These are phyloP conservation scores for Cordia subcordata DNA, from an alignment of 257 asterid species.

Conservation along the genomic window DNA sequence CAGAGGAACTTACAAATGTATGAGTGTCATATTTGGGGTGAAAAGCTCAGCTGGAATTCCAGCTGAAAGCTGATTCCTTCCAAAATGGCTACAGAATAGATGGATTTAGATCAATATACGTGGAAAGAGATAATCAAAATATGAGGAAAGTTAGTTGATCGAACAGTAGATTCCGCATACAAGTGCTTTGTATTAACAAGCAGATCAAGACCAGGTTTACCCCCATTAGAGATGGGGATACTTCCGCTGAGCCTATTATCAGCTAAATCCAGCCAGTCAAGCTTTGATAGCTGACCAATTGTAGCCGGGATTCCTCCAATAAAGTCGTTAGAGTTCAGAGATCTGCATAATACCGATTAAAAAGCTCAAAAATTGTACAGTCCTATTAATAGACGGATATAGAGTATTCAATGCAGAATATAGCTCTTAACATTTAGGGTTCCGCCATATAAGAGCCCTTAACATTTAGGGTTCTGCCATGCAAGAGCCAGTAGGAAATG, in stretches of 20 bases:
- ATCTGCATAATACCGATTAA: constrained; percentile 32
- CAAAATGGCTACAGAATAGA: constrained; percentile 63
- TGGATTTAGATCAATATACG: neutral
- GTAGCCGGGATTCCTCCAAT: constrained; percentile 68
- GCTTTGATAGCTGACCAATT: constrained; percentile 47
- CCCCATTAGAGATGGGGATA: constrained; percentile 71
- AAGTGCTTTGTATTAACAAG: constrained; percentile 64
- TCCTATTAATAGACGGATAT: neutral
- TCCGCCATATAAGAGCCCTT: no score
- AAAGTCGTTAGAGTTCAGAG: constrained; percentile 67
- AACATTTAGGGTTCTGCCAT: no score
- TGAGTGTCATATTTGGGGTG: constrained; percentile 45
- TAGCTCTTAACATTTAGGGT: no score
- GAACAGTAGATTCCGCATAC: constrained; percentile 33
- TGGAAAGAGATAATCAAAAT: neutral
- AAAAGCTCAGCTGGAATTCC: constrained; percentile 65
- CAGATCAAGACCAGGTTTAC: constrained; percentile 81
- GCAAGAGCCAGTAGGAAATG: no score
- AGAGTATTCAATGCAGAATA: neutral
- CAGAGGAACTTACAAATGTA: constrained; percentile 65
- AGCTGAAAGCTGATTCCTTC: constrained; percentile 66
- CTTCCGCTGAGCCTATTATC: constrained; percentile 70
- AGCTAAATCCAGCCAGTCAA: constrained; percentile 82
- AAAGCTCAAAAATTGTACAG: constrained; percentile 8
- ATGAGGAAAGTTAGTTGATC: neutral